Base-by-base conservation (phyloP, 306 rosid species). In the Sophora flavescens region DNA sequence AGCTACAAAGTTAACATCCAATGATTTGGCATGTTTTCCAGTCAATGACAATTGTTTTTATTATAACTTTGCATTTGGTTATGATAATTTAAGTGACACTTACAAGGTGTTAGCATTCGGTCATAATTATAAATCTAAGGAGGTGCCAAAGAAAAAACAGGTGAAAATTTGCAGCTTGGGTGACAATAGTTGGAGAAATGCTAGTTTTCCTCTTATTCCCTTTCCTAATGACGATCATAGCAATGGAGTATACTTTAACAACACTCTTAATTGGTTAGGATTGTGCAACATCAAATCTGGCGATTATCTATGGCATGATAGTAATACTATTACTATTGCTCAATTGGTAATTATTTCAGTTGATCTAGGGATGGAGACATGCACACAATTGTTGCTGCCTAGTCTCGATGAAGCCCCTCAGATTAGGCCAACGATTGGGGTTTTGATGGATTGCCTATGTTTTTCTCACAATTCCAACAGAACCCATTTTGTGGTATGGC, bases 201-300 rank as follows among this genome's bases (percentile, higher is more conserved):
- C 22, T 2, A 4, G 5, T 12, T 42, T 12, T 18, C 17, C 56
- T 4, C 18, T 2, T 44, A 3, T 18, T 66, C 38, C 16, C 1
- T 0, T 2, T 22, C 22, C 22, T 22, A 22, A 22, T 12, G 1
- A 2, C 3, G 0, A 14, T 7, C 6, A 16, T 1, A 50, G 0
- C 3, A 6, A 36, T 36, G 56, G 56, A 6, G 4, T 10, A 6
- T 66, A 10, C 14, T 5, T 66, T 7, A 2, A 35, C 6, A 38
- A 38, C 18, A 26, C 56, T 66, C 12, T 66, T 44, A 66, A 66
- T 66, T 66, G 71, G 71, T 1, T 66, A 42, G 56, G 17, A 13
- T 0, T 5, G 18, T 1, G 6, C 4, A 2, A 42, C 3, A 2
- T 6, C 3, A 35, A 0, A 6, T 11, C 10, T 14, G 47, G 6